Evolutionary conservation across 768 basidiomycete species (phyloP).

Genomic region (Baorangia bicolor): DNA sequence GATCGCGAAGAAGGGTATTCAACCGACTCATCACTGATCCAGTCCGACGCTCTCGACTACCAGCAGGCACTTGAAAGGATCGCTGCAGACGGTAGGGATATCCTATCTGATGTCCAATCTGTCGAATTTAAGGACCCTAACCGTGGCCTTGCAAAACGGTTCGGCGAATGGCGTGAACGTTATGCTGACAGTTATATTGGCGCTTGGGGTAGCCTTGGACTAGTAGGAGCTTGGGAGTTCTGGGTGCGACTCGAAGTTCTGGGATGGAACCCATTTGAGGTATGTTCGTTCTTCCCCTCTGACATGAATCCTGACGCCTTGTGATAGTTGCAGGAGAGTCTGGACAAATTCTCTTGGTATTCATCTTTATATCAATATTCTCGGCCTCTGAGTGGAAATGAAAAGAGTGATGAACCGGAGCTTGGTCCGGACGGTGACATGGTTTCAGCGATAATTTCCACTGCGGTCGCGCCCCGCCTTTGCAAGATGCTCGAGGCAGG

Average conservation of each 20-base stretch:
- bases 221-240: constrained; percentile 92
- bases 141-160: constrained; percentile 64
- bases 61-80: constrained; percentile 57
- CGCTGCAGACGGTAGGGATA: constrained; percentile 44
- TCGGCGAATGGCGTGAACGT: constrained; percentile 70
- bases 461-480: constrained; percentile 73
- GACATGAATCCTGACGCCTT: constrained; percentile 4
- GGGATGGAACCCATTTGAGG: constrained; percentile 87
- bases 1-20: constrained; percentile 76
- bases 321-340: constrained; percentile 45
- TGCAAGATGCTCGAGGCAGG: constrained; percentile 76
- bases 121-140: constrained; percentile 82
- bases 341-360: constrained; percentile 89
- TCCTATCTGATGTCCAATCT: constrained; percentile 80
- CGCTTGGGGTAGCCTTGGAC: constrained; percentile 87
- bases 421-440: constrained; percentile 85
- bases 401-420: constrained; percentile 50
- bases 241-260: constrained; percentile 86
- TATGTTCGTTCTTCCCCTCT: constrained; percentile 32
- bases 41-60: constrained; percentile 71
- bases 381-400: constrained; percentile 40
- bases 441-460: constrained; percentile 85
- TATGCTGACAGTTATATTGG: constrained; percentile 81
- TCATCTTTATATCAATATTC: constrained; percentile 76
- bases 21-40: constrained; percentile 73